Conservation (phyloP, 345 rosid genomes). For the Viola odorata region DNA sequence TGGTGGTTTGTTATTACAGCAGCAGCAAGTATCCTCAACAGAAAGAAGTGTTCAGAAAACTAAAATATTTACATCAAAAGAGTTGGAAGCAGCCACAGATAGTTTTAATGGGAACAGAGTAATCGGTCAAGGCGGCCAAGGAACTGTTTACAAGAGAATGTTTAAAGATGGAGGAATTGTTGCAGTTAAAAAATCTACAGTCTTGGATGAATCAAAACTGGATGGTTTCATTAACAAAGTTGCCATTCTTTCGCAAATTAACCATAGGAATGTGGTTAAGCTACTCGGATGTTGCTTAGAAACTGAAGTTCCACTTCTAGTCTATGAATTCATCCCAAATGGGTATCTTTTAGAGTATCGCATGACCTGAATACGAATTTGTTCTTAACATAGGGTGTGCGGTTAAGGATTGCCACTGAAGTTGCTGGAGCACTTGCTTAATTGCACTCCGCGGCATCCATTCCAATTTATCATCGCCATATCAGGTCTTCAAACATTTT, state of each 20-base stretch:
- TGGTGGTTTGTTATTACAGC: too few species aligned
- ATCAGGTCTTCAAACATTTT: slow-evolving; percentile 22
- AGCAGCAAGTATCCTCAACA: too few species aligned
- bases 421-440: slow-evolving; percentile 13
- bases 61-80: slow-evolving; percentile 1
- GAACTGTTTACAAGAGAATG: slow-evolving; percentile 16
- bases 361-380: slow-evolving; percentile 6
- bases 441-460: slow-evolving; percentile 14
- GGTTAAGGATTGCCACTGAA: slow-evolving; percentile 14
- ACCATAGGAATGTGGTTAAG: slow-evolving; percentile 13
- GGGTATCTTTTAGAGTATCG: slow-evolving; percentile 7
- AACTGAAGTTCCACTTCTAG: slow-evolving; percentile 5
- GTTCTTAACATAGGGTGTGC: too few species aligned
- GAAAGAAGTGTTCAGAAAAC: too few species aligned
- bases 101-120: slow-evolving; percentile 6
- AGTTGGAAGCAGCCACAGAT: slow-evolving; percentile 9
- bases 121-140: slow-evolving; percentile 15
- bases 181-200: slow-evolving; percentile 12
- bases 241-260: slow-evolving; percentile 13
- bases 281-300: slow-evolving; percentile 14
- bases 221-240: slow-evolving; percentile 14
- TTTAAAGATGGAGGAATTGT: slow-evolving; percentile 5
- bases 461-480: slow-evolving; percentile 13
- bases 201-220: neutral
- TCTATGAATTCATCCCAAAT: slow-evolving; percentile 12